These are phyloP conservation scores for Fusarium sp. DNA, from an alignment of 2,329 filamentous ascomycete genomes.

Conservation along the genomic window DNA sequence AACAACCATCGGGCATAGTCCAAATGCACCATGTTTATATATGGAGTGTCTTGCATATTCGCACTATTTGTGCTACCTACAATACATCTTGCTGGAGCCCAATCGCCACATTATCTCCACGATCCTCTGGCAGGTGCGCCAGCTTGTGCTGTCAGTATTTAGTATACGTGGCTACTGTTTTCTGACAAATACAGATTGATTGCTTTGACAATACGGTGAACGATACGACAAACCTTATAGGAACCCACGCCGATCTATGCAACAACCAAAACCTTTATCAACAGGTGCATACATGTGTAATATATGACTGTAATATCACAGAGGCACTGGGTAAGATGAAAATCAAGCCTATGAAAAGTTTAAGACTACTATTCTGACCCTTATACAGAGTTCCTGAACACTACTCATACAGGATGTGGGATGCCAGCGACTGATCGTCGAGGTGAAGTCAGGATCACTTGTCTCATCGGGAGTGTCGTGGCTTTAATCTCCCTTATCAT, in stretches of 20 bases:
- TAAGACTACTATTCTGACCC: too few relatives aligned
- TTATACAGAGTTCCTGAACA: neutral
- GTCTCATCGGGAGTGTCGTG: neutral
- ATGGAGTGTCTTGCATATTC: neutral
- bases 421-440: neutral
- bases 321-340: neutral
- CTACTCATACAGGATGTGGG: neutral
- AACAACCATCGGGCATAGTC: neutral
- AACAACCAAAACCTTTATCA: neutral
- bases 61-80: neutral
- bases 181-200: neutral
- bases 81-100: neutral
- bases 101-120: neutral
- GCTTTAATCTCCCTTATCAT: neutral
- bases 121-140: neutral
- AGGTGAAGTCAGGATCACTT: neutral
- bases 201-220: neutral
- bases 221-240: neutral
- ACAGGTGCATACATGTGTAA: neutral
- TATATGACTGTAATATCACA: neutral
- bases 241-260: neutral
- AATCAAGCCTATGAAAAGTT: neutral
- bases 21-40: neutral
- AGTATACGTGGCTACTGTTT: too few relatives aligned
- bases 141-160: neutral